A percentile compares a stretch with the other conserved stretches of the same genome.
phyloP scores from a whole-genome alignment of 768 basidiomycete genomes.

The Roridomyces roridus region DNA sequence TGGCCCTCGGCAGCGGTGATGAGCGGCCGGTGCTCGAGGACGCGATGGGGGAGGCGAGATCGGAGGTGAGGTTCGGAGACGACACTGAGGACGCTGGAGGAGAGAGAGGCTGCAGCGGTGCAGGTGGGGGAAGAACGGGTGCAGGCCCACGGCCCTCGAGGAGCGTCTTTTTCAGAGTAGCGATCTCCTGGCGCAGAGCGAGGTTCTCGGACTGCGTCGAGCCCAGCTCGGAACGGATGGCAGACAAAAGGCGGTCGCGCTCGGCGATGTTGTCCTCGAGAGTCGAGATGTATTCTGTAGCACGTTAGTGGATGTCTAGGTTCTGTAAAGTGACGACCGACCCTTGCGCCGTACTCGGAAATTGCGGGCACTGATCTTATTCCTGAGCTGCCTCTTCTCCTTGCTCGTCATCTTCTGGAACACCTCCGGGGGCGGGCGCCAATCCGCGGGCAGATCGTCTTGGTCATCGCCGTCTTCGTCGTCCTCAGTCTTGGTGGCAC shows the following conservation, averaged over 20 bases:
- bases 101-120: constrained; percentile 8
- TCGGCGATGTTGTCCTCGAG: constrained; percentile 94
- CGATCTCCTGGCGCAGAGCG: constrained; percentile 81
- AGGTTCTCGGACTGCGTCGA: constrained; percentile 81
- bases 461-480: constrained; percentile 47
- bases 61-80: constrained; percentile 18
- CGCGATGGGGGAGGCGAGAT: constrained; percentile 27
- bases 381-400: constrained; percentile 94
- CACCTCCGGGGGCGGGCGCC: constrained; percentile 89
- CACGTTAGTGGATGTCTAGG: constrained; percentile 13
- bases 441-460: constrained; percentile 72
- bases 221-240: constrained; percentile 84
- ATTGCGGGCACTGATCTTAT: constrained; percentile 96
- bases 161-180: constrained; percentile 74
- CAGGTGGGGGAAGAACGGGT: constrained; percentile 55
- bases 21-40: constrained; percentile 11
- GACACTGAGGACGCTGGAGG: constrained; percentile 24
- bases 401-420: constrained; percentile 95
- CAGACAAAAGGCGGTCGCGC: constrained; percentile 88
- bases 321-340: constrained; percentile 36
- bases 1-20: constrained; percentile 55
- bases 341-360: constrained; percentile 96
- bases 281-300: constrained; percentile 88
- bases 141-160: constrained; percentile 69
- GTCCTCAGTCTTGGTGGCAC: constrained; percentile 8